These are phyloP conservation scores for Hypoxylon rubiginosum DNA, from an alignment of 2,329 filamentous ascomycete genomes.

Conservation along the genomic window DNA sequence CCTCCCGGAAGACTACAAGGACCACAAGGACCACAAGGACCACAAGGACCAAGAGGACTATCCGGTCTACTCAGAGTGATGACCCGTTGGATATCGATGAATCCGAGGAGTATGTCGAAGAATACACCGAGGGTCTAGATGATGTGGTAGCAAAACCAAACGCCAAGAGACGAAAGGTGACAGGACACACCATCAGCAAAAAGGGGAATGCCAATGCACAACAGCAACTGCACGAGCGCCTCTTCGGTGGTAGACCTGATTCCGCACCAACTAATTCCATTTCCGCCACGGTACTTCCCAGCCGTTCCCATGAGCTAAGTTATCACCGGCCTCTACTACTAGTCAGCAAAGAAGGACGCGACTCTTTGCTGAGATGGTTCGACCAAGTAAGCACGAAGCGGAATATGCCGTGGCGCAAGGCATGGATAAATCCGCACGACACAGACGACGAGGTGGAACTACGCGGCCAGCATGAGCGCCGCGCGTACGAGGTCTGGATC, in stretches of 20 bases:
- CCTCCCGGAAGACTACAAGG: slow-evolving; percentile 10
- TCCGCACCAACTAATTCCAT: slow-evolving; percentile 26
- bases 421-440: slow-evolving; percentile 64
- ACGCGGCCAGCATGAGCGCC: slow-evolving; percentile 60
- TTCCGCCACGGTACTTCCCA: slow-evolving; percentile 38
- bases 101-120: slow-evolving; percentile 34
- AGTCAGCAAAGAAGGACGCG: slow-evolving; percentile 53
- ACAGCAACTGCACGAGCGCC: slow-evolving; percentile 37
- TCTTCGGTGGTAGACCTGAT: slow-evolving; percentile 40
- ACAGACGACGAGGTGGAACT: slow-evolving; percentile 52
- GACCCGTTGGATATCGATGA: slow-evolving; percentile 40
- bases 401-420: slow-evolving; percentile 71
- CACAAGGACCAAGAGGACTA: slow-evolving; percentile 35
- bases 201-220: slow-evolving; percentile 35
- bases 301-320: slow-evolving; percentile 53
- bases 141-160: slow-evolving; percentile 1
- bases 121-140: not conserved
- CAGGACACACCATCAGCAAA: slow-evolving; percentile 16
- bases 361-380: slow-evolving; percentile 65
- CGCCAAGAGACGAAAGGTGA: slow-evolving; percentile 44
- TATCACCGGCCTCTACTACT: slow-evolving; percentile 68
- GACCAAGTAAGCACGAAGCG: slow-evolving; percentile 61
- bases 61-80: slow-evolving; percentile 18
- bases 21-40: slow-evolving; percentile 40
- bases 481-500: slow-evolving; percentile 76